These are phyloP conservation scores for Citeromyces hawaiiensis DNA, from an alignment of 1,139 yeast genomes.

Conservation along the genomic window DNA sequence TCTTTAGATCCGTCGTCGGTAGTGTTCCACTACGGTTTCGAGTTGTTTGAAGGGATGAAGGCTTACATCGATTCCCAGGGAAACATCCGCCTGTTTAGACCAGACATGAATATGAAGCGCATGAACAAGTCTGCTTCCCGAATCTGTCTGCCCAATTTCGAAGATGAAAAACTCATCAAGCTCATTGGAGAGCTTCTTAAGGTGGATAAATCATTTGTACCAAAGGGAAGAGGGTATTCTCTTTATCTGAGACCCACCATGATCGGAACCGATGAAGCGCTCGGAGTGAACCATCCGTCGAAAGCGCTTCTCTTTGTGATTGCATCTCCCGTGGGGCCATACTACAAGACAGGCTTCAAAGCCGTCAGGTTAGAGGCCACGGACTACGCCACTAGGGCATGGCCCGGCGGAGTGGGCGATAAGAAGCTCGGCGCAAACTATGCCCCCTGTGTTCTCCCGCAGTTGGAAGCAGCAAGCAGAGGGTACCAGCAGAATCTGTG, in stretches of 20 bases:
- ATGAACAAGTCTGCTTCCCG: constrained; percentile 82
- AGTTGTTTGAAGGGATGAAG: constrained; percentile 91
- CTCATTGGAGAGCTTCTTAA: constrained; percentile 63
- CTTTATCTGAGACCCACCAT: constrained; percentile 87
- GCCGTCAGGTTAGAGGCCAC: constrained; percentile 92
- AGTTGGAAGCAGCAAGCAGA: constrained; percentile 69
- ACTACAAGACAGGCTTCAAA: constrained; percentile 81
- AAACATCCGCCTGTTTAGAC: constrained; percentile 73
- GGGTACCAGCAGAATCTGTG: constrained; percentile 95
- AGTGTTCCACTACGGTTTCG: constrained; percentile 92
- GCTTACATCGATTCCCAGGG: constrained; percentile 67
- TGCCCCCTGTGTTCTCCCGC: constrained; percentile 90
- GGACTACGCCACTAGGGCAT: constrained; percentile 89
- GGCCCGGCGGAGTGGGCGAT: constrained; percentile 99
- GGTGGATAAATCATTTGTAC: constrained; percentile 67
- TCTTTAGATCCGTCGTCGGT: constrained; percentile 73
- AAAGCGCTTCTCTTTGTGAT: constrained; percentile 74
- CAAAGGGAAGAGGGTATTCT: constrained; percentile 77
- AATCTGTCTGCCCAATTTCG: constrained; percentile 79
- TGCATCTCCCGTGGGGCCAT: constrained; percentile 94
- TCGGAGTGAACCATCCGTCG: constrained; percentile 76
- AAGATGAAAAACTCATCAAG: constrained; percentile 60
- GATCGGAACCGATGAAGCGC: constrained; percentile 79
- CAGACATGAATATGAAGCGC: constrained; percentile 83
- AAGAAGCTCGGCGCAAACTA: constrained; percentile 94